phyloP scores from a whole-genome alignment of 2,329 filamentous ascomycete species.

The Apiospora hydei region DNA sequence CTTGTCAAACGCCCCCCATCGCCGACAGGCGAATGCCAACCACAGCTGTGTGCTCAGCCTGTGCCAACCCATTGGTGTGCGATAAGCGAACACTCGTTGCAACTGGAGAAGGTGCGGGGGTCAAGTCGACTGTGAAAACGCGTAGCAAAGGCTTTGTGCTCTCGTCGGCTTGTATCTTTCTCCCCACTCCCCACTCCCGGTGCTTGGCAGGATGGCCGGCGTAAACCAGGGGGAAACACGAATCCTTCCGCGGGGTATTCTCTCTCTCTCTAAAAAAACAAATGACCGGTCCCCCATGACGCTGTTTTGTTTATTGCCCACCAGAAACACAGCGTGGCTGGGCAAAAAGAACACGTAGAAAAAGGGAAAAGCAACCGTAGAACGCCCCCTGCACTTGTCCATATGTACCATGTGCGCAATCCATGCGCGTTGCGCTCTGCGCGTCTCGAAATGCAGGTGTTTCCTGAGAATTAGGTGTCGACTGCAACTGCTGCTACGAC shows the following conservation, averaged over 20 bases:
- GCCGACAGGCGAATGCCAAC: background rate
- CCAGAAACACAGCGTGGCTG: background rate
- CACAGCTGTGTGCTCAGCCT: background rate
- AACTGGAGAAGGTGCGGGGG: background rate
- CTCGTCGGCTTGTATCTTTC: background rate
- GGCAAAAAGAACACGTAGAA: background rate
- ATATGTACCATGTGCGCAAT: background rate
- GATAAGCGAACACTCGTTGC: slow-evolving; percentile 27
- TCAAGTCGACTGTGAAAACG: background rate
- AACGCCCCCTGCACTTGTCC: slow-evolving; percentile 3
- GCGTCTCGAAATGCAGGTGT: slow-evolving; percentile 6
- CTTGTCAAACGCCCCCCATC: slow-evolving; percentile 7
- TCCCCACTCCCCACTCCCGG: slow-evolving; percentile 9
- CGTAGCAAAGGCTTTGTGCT: background rate
- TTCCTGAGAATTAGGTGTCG: background rate
- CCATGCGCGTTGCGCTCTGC: slow-evolving; percentile 15
- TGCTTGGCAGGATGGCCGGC: background rate
- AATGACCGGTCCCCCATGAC: slow-evolving; percentile 8
- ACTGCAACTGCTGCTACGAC: background rate
- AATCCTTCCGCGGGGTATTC: slow-evolving; percentile 32
- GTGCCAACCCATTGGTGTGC: background rate
- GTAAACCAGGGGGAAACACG: slow-evolving; percentile 23
- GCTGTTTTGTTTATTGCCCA: background rate
- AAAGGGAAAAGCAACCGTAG: slow-evolving; percentile 5
- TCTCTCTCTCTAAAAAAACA: slow-evolving; percentile 24